phyloP scores from a whole-genome alignment of 306 rosid species.

The Vigna nakashimae region DNA sequence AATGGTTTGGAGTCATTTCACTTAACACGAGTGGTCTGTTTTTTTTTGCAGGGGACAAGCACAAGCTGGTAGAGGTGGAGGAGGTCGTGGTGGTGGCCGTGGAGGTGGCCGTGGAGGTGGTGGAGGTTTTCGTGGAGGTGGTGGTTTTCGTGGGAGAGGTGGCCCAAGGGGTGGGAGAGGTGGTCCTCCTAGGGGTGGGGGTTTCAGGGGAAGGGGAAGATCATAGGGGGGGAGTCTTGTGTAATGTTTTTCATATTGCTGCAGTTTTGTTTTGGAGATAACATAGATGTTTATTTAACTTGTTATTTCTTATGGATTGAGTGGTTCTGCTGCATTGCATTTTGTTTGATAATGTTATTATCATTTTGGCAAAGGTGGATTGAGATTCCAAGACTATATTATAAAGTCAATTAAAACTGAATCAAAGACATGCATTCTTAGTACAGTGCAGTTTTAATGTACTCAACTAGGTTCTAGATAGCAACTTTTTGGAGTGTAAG shows the following conservation, averaged over 20 bases:
- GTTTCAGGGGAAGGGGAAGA: conserved; percentile 95
- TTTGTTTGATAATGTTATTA: conserved; percentile 10
- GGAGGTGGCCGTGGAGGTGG: conserved; percentile 44
- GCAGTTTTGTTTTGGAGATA: conserved; percentile 46
- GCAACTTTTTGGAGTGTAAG: too few relatives aligned
- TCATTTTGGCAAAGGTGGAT: conserved; percentile 6
- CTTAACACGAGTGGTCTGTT: conserved; percentile 38
- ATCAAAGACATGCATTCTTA: too few relatives aligned
- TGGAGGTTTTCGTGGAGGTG: conserved; percentile 48
- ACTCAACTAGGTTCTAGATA: too few relatives aligned
- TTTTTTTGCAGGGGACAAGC: conserved; percentile 72
- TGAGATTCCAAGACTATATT: not conserved
- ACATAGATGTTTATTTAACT: conserved; percentile 31
- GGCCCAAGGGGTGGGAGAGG: conserved; percentile 85
- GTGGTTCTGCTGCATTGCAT: conserved; percentile 39
- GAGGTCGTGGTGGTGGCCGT: conserved; percentile 72
- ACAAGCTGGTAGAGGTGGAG: conserved; percentile 65
- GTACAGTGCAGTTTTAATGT: too few relatives aligned
- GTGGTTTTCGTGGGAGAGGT: conserved; percentile 86
- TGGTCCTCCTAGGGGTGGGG: conserved; percentile 82
- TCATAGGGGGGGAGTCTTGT: conserved; percentile 47
- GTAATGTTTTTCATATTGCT: conserved; percentile 42
- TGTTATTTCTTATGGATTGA: conserved; percentile 35
- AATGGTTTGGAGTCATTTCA: conserved; percentile 5
- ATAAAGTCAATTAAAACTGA: too few relatives aligned